These are phyloP conservation scores for Sordariomycetes sp. DNA, from an alignment of 2,329 filamentous ascomycete species.

Conservation along the genomic window DNA sequence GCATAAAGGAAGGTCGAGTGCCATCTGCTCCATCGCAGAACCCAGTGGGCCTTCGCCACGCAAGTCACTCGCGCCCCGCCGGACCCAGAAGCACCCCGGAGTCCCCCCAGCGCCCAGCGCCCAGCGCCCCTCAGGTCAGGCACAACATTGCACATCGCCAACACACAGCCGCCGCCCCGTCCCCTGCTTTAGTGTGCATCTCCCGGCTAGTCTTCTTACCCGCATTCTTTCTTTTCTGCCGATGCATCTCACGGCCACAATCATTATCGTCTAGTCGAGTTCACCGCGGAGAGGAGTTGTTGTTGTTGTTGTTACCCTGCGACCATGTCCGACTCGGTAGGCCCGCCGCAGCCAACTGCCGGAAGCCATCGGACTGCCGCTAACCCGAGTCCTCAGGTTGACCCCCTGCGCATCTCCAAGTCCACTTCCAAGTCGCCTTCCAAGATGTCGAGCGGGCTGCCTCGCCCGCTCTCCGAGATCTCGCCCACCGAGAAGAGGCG, in stretches of 20 bases:
- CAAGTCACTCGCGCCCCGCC: neutral
- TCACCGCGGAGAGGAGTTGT: neutral
- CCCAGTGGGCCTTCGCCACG: neutral
- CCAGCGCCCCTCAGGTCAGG: neutral
- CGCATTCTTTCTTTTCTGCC: neutral
- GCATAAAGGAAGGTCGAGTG: too few relatives aligned
- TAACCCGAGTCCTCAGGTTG: conserved; percentile 36
- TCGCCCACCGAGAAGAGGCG: conserved; percentile 73
- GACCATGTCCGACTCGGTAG: conserved; percentile 4
- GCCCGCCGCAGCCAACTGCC: neutral
- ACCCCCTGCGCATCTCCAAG: conserved; percentile 71
- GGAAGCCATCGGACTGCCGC: neutral
- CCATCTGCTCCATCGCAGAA: too few relatives aligned
- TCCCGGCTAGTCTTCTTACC: neutral
- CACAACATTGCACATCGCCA: neutral
- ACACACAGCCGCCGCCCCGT: neutral
- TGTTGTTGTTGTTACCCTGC: neutral
- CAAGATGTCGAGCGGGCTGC: conserved; percentile 47
- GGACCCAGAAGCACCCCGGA: neutral
- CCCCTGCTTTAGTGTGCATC: neutral
- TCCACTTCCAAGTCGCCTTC: conserved; percentile 65
- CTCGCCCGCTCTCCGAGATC: conserved; percentile 78
- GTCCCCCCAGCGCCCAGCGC: too few relatives aligned
- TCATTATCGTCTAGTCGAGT: neutral
- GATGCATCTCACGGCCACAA: neutral